Evolutionary conservation across 306 rosid genomes (phyloP).

Genomic region (Senna tora): DNA sequence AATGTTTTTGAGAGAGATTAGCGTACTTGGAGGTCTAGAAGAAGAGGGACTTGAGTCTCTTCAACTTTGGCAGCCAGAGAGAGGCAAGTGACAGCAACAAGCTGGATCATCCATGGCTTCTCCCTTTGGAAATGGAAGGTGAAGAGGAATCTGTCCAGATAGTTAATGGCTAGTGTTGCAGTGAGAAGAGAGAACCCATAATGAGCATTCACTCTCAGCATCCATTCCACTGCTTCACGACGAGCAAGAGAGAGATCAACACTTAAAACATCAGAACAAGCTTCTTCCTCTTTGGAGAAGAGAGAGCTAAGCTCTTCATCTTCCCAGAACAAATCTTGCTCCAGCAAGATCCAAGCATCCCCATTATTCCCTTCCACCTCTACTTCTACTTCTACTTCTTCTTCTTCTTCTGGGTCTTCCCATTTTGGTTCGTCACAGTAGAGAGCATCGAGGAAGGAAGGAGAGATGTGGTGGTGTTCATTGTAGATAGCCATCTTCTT

Average conservation of each 20-base stretch:
- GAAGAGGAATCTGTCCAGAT: slow-evolving; percentile 68
- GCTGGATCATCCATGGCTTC: slow-evolving; percentile 90
- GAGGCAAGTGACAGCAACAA: slow-evolving; percentile 87
- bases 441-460: slow-evolving; percentile 65
- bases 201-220: slow-evolving; percentile 76
- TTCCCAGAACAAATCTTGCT: slow-evolving; percentile 76
- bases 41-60: slow-evolving; percentile 90
- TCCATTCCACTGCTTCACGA: slow-evolving; percentile 70
- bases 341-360: slow-evolving; percentile 52
- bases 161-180: slow-evolving; percentile 79
- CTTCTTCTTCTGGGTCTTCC: slow-evolving; percentile 54
- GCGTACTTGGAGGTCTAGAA: slow-evolving; percentile 89
- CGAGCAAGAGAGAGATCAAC: slow-evolving; percentile 49
- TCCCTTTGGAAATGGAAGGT: slow-evolving; percentile 70
- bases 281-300: slow-evolving; percentile 61
- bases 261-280: slow-evolving; percentile 34
- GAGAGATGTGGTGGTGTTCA: slow-evolving; percentile 36
- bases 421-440: slow-evolving; percentile 77
- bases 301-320: slow-evolving; percentile 71
- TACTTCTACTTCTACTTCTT: slow-evolving; percentile 5
- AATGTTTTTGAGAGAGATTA: too few species aligned
- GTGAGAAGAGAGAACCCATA: slow-evolving; percentile 78
- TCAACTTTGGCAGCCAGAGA: slow-evolving; percentile 96
- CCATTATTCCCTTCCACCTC: too few species aligned
- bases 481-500: slow-evolving; percentile 72